Evolutionary conservation across 805 yeast species (phyloP).

Genomic region (Starmerella tilneyi): DNA sequence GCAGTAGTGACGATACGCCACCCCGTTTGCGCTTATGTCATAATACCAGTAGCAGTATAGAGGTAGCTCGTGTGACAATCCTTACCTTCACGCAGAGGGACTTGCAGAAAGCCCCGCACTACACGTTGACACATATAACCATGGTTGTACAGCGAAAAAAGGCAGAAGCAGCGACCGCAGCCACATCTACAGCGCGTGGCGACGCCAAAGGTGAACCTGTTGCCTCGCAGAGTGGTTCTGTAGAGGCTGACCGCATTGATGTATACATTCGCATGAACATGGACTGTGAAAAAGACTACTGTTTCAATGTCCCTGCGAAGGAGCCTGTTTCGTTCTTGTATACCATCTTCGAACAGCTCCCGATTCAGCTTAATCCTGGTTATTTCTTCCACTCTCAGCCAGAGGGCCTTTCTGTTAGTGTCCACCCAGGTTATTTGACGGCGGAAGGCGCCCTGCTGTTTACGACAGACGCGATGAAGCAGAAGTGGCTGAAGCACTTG

Average conservation of each 20-base stretch:
- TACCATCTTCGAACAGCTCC: slow-evolving; percentile 53
- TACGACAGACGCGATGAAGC: slow-evolving; percentile 45
- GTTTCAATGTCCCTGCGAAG: slow-evolving; percentile 59
- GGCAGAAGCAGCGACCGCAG: too few relatives aligned
- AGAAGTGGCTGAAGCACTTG: slow-evolving; percentile 37
- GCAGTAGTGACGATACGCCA: background rate
- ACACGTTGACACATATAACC: too few relatives aligned
- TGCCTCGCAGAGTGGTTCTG: too few relatives aligned
- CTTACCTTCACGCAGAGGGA: slow-evolving; percentile 3
- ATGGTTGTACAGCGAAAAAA: slow-evolving; percentile 1
- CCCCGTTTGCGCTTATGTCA: too few relatives aligned
- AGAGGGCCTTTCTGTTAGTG: slow-evolving; percentile 48
- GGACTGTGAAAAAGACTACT: slow-evolving; percentile 79
- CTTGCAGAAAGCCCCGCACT: background rate
- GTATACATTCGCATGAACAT: slow-evolving; percentile 70
- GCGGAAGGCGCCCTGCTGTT: slow-evolving; percentile 72
- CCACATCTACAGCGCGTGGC: background rate
- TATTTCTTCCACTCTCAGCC: slow-evolving; percentile 62
- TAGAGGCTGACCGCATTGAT: slow-evolving; percentile 27
- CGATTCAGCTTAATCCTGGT: slow-evolving; percentile 70
- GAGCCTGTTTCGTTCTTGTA: slow-evolving; percentile 49
- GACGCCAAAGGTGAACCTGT: background rate
- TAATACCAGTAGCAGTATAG: slow-evolving; percentile 5
- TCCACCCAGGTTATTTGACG: slow-evolving; percentile 71
- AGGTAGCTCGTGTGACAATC: too few relatives aligned